Base-by-base conservation (phyloP, 1,284 basidiomycete species). In the Sparassis latifolia region DNA sequence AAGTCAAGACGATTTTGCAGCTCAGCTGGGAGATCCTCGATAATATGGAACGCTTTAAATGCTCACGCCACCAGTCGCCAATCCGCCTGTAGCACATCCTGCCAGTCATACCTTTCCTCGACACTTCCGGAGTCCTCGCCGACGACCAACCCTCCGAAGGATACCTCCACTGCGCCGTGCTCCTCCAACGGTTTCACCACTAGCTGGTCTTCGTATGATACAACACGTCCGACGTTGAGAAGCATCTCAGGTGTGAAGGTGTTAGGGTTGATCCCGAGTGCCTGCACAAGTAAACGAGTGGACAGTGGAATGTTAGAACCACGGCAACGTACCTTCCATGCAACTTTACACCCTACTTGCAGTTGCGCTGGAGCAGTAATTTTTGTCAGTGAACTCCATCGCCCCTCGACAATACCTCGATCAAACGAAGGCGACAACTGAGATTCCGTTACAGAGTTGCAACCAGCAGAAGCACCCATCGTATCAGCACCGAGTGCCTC, bases 161-260 rank as follows among this genome's bases (percentile, higher is more conserved):
- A 61, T 10, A 57, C 57, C 3, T 52, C 20, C 20, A 20, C 50
- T 2, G 52, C 55, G 3, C 53, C 62, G 6, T 60, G 48, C 7
- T 58, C 57, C 0, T 44, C 27, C 27, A 53, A n/a, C 10, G 53
- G 67, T 49, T 64, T 62, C 3, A 76, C 58, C 10, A 55, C 54
- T 5, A 71, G 47, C 29, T 51, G 49, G 10, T 57, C 58, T 10
- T 56, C 62, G 32, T 64, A 50, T 10, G 52, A 56, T 7, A 67
- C 41, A 9, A 80, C 61, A 3, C 64, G 64, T 0, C 71, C 78
- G 12, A 77, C 55, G 31, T 67, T 67, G 20, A 80, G 64, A 40
- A 80, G 58, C 46, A 73, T 64, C 56, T 81, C 79, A 0, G 80
- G 80, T 0, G 77, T 73, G 47, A 75, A 74, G 3, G 79, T 80